Base-by-base conservation (phyloP, 495 filamentous ascomycete genomes). In the Penicillium cinerascens region DNA sequence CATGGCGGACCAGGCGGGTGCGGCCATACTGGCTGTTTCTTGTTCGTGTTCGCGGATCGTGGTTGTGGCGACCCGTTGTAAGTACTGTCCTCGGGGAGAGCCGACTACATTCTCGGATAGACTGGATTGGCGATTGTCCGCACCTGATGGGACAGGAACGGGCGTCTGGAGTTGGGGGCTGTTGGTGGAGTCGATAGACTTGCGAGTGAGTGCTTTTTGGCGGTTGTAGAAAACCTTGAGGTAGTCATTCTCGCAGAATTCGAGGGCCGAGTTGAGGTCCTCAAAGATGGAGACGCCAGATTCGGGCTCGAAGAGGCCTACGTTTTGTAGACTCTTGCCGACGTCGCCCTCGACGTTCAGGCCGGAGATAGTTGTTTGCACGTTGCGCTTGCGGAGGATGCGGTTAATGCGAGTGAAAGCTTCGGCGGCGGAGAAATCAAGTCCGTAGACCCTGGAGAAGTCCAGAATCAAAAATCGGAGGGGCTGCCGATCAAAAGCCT, bases 361-460 rank as follows among this genome's bases (percentile, higher is more conserved):
- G 6, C 92, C 90, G 43, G 87, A 91, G 46, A 98, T 79, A 20
- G 90, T 81, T 51, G 95, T 83, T 50, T 85, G 79, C 23, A 97
- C 86, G 38, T 83, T 81, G 61, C 85, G 86, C 36, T 79, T 77
- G 42, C 81, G 69, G 9, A 96, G 76, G 29, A 97, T 78, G 26
- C 93, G 83, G 61, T 89, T 92, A 68, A 97, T 91, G 38, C 92
- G 86, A 29, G 87, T 91, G 65, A 98, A 97, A 0, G 87, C 92
- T 66, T 97, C 93, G 4, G 90, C 91, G 9, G 95, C 91, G 1
- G 92, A 97, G 67, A 93, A 97, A 70, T 98, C 93, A 20, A 97
- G 74, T 8, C 93, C 93, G 15, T 89, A 91, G 58, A 98, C 92
- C 50, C 92, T 84, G 58, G 81, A 80, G 49, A 98, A 79, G 61